Base-by-base conservation (phyloP, 805 yeast genomes). In the Myxozyma kluyveri region DNA sequence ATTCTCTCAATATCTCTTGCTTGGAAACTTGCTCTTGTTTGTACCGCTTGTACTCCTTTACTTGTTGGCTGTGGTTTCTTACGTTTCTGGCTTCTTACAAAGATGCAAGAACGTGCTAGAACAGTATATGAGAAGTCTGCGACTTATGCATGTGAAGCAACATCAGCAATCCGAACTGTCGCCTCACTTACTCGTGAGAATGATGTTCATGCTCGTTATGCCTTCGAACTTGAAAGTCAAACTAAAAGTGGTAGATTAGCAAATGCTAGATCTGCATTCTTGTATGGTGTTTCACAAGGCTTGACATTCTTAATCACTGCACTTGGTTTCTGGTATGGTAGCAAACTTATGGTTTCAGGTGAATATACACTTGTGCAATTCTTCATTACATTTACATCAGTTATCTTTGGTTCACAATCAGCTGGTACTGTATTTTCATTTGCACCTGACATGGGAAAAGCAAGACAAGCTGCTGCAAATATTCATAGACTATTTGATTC, bases 371-470 rank as follows among this genome's bases (percentile, higher is more conserved):
- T 69, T 4, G 59, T 65, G 45, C 66, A 66, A 40, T 73, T 71
- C 62, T 73, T 64, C 45, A 71, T 70, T 21, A 70, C 72, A 14
- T 73, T 69, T 53, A 65, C 67, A 50, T 63, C 70, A 22, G 63
- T 72, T 33, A 65, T 69, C 6, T 64, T 72, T 27, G 76, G 76
- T 43, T 70, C 75, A 1, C 76, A 72, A 52, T 62, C 72, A 3
- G 76, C 76, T 17, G 76, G 75, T 24, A 51, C 63, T 19, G 47
- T 70, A 14, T 72, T 72, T 59, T 69, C 73, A 6, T 72, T 66
- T 49, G 71, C 76, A 3, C 75, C 76, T 1, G 75, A 72, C 45
- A 68, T 72, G 68, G 72, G 75, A 24, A 70, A 71, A 48, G 76
- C 76, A 17, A 64, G 61, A 21, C 63, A 63, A n/a, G 73, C 73